Base-by-base conservation (phyloP, 306 rosid species). In the Sesbania bispinosa region DNA sequence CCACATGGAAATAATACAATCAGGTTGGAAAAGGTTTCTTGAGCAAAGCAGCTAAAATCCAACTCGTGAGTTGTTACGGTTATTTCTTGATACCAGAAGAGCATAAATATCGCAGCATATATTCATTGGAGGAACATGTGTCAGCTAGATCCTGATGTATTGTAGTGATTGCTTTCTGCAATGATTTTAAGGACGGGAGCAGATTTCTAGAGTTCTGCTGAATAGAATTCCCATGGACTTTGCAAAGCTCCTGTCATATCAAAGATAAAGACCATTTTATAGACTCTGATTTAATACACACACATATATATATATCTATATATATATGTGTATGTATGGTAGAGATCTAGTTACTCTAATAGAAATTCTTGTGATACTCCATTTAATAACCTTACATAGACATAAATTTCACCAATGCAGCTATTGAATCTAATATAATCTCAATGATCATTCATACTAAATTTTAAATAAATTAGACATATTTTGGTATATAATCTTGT, bases 51-150 rank as follows among this genome's bases (percentile, higher is more conserved):
- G 36, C 48, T 1, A 52, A 60, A 64, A 67, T 29, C 79, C 39
- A 61, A 48, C 21, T 26, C 7, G 1, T 24, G 67, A 64, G 36
- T 57, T 39, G 54, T 41, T 33, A 30, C 62, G 13, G 10, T 84
- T 82, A 86, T 84, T 84, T 79, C 62, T 66, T 62, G 43, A 85
- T 69, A 68, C 43, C 81, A 5, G 83, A 69, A 19, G 93, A 81
- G 72, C 96, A 86, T 59, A 94, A 80, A 81, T 89, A 94, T 20
- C 79, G 86, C 73, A 91, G 93, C 88, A 65, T 85, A 61, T 81
- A 89, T 80, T 94, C 97, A 14, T 94, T 94, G 59, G 99, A 94
- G 26, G 94, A 89, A 76, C 96, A 91, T 7, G 87, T 94, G 67
- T 88, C 96, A 21, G 95, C 93, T 70, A 94, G 81, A 77, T 94